Percentiles rank a stretch among this genome's conserved stretches.
Evolutionary conservation across 2,329 filamentous ascomycete species (phyloP).

Genomic region (Daldinia eschscholtzii): DNA sequence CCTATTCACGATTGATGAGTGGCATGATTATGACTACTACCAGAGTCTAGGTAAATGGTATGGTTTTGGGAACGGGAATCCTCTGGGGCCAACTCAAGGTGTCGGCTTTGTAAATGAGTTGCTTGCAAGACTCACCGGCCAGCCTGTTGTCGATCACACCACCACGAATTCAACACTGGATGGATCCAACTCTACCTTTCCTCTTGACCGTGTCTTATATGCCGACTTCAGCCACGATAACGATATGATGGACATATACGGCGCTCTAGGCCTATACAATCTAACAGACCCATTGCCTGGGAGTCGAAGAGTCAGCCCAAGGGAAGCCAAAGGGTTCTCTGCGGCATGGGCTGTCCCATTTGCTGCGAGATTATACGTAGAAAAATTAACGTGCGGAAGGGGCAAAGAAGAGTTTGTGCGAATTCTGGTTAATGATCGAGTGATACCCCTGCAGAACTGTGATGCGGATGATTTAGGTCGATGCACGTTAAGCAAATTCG

Average conservation of each 20-base stretch:
- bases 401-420: constrained; percentile 77
- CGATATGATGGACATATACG: constrained; percentile 81
- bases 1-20: constrained; percentile 80
- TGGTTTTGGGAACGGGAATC: constrained; percentile 80
- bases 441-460: constrained; percentile 79
- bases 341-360: constrained; percentile 87
- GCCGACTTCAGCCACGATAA: constrained; percentile 96
- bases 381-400: constrained; percentile 80
- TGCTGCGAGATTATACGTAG: constrained; percentile 83
- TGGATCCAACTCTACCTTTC: constrained; percentile 75
- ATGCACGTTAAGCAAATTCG: constrained; percentile 77
- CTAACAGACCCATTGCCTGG: constrained; percentile 67
- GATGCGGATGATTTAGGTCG: constrained; percentile 76
- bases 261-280: constrained; percentile 84
- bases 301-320: constrained; percentile 62
- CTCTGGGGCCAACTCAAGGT: constrained; percentile 84
- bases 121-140: constrained; percentile 79
- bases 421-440: constrained; percentile 85
- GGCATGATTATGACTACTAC: constrained; percentile 84
- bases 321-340: constrained; percentile 75
- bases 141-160: constrained; percentile 78
- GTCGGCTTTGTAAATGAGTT: constrained; percentile 91
- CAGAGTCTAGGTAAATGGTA: constrained; percentile 88
- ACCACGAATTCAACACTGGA: constrained; percentile 84
- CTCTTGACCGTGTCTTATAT: constrained; percentile 76